Evolutionary conservation across 306 rosid genomes (phyloP).

Genomic region (Ceratonia siliqua): DNA sequence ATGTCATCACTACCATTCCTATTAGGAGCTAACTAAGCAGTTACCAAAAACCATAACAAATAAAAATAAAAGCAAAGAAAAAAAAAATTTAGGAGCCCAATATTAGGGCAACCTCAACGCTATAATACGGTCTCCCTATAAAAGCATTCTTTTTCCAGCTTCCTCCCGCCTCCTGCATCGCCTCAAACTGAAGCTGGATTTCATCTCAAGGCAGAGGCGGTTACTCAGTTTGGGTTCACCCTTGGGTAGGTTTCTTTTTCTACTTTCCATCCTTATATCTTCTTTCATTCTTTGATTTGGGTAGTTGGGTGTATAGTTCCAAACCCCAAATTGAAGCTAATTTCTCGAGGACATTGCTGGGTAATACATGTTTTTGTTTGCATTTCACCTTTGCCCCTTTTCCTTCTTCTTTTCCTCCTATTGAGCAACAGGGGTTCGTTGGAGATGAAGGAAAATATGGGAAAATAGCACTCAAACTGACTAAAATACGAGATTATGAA

Average conservation of each 20-base stretch:
- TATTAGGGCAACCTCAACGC: slow-evolving; percentile 2
- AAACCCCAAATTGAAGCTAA: no score
- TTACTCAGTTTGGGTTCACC: not conserved
- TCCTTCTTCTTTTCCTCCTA: not conserved
- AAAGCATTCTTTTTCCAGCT: not conserved
- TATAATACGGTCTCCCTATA: not conserved
- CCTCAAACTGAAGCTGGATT: not conserved
- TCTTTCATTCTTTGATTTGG: no score
- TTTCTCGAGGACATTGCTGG: no score
- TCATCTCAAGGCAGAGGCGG: not conserved
- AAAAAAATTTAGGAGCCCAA: not conserved
- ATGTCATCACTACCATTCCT: no score
- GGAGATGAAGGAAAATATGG: no score
- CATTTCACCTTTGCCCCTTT: not conserved
- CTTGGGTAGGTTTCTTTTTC: not conserved
- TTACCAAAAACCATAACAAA: no score
- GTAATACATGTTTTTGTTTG: not conserved
- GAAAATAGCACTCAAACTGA: not conserved
- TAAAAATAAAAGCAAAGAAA: no score
- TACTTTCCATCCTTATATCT: not conserved
- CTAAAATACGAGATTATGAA: not conserved
- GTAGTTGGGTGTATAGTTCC: no score
- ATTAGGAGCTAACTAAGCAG: no score
- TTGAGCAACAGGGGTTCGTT: not conserved
- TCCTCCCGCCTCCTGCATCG: not conserved